phyloP scores from a whole-genome alignment of 352 stramenopile genomes.

The Globisporangium perplexum region DNA sequence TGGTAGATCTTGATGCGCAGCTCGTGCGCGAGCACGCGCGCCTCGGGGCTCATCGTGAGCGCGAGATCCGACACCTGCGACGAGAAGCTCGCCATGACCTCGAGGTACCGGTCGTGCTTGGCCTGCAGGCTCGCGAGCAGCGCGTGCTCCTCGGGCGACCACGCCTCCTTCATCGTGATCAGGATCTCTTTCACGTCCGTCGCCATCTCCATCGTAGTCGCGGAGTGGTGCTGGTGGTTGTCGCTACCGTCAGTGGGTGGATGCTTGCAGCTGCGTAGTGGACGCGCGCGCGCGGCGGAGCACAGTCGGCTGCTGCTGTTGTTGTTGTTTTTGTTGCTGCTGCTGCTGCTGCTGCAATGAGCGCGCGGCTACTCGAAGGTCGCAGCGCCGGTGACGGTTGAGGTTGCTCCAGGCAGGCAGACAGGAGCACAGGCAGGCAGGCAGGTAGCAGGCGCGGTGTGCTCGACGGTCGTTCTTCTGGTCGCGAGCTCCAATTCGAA shows the following conservation, averaged over 20 bases:
- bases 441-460: background rate
- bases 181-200: slow-evolving; percentile 78
- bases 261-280: too few relatives aligned
- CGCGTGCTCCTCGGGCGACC: slow-evolving; percentile 63
- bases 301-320: background rate
- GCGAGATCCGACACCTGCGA: slow-evolving; percentile 43
- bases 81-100: slow-evolving; percentile 66
- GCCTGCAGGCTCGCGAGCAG: slow-evolving; percentile 59
- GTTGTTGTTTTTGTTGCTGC: background rate
- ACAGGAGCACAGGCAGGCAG: too few relatives aligned
- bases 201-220: slow-evolving; percentile 64
- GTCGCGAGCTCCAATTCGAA: slow-evolving; percentile 6
- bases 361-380: background rate
- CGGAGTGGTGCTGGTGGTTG: background rate
- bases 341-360: background rate
- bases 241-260: background rate
- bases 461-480: slow-evolving; percentile 1
- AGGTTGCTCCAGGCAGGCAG: too few relatives aligned
- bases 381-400: too few relatives aligned
- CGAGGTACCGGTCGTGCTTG: slow-evolving; percentile 62
- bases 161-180: slow-evolving; percentile 70
- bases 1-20: slow-evolving; percentile 77
- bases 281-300: background rate
- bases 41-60: slow-evolving; percentile 69
- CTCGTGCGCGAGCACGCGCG: slow-evolving; percentile 66